phyloP scores from a whole-genome alignment of 805 yeast genomes.

The Maudiozyma saulgeensis region DNA sequence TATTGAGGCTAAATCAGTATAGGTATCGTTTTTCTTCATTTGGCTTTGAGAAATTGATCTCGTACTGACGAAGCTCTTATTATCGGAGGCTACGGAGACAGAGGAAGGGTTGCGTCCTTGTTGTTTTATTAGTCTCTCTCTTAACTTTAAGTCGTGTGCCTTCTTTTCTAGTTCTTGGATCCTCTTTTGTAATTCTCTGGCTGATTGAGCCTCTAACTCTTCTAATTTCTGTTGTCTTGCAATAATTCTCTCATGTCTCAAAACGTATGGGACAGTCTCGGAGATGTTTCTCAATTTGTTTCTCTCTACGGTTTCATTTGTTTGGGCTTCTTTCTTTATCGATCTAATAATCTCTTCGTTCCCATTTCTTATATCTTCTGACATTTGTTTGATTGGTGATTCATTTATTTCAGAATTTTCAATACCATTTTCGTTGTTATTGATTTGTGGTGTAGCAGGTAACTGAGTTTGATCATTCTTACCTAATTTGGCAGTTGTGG shows the following conservation, averaged over 20 bases:
- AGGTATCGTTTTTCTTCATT: slow-evolving; percentile 43
- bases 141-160: slow-evolving; percentile 60
- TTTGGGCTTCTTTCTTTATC: slow-evolving; percentile 30
- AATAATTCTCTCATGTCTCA: slow-evolving; percentile 64
- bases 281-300: slow-evolving; percentile 66
- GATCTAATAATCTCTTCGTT: slow-evolving; percentile 32
- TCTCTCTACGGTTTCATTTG: slow-evolving; percentile 34
- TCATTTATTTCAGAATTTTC: slow-evolving; percentile 8
- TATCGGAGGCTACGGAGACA: slow-evolving; percentile 11
- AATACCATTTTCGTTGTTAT: not conserved
- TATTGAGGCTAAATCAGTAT: slow-evolving; percentile 44
- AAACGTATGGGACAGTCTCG: slow-evolving; percentile 76
- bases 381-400: slow-evolving; percentile 33
- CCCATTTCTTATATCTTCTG: slow-evolving; percentile 29
- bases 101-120: slow-evolving; percentile 11
- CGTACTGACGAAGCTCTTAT: slow-evolving; percentile 2
- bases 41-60: slow-evolving; percentile 8
- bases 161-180: slow-evolving; percentile 71
- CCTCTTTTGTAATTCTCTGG: slow-evolving; percentile 58
- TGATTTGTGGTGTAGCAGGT: not conserved
- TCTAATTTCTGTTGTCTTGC: slow-evolving; percentile 72
- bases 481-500: slow-evolving; percentile 21
- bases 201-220: slow-evolving; percentile 69
- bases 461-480: slow-evolving; percentile 4
- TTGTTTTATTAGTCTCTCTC: slow-evolving; percentile 43